Evolutionary conservation across 352 stramenopile species (phyloP).

Genomic region (Phytophthora uliginosa): DNA sequence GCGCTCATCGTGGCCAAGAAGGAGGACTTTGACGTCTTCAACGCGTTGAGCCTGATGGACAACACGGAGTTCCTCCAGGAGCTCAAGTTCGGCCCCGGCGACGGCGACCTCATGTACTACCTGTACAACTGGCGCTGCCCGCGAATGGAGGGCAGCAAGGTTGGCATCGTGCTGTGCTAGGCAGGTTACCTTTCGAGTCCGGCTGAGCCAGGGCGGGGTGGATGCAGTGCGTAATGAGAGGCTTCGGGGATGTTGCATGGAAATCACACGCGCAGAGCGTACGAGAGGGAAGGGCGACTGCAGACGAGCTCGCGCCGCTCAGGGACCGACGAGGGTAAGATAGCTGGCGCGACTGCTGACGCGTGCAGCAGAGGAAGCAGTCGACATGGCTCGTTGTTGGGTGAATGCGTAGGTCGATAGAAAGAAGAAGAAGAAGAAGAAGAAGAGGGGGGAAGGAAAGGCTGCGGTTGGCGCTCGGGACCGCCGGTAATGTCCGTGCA

Average conservation of each 20-base stretch:
- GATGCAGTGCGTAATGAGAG: conserved; percentile 6
- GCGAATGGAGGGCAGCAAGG: conserved; percentile 46
- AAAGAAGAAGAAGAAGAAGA: no score
- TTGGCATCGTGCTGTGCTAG: conserved; percentile 71
- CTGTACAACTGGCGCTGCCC: conserved; percentile 85
- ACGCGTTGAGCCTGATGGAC: conserved; percentile 77
- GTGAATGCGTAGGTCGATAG: conserved; percentile 28
- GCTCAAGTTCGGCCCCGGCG: conserved; percentile 70
- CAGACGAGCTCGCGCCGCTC: conserved; percentile 10
- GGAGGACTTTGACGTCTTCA: conserved; percentile 75
- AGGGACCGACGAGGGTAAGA: conserved; percentile 2
- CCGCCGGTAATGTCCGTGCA: conserved; percentile 11
- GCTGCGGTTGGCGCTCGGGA: conserved; percentile 11
- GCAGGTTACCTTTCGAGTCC: background rate
- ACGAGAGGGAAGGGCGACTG: conserved; percentile 6
- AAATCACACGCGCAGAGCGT: conserved; percentile 6
- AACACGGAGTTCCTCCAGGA: conserved; percentile 57
- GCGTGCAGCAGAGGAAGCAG: conserved; percentile 13
- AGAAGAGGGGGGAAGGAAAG: conserved; percentile 18
- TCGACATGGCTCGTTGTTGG: conserved; percentile 15
- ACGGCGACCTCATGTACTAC: conserved; percentile 81
- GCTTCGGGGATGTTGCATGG: conserved; percentile 13
- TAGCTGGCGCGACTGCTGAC: conserved; percentile 9
- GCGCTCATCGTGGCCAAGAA: conserved; percentile 75
- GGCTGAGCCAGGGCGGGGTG: conserved; percentile 10